Conservation (phyloP, 2,329 filamentous ascomycete species). For the Fusarium euwallaceae region DNA sequence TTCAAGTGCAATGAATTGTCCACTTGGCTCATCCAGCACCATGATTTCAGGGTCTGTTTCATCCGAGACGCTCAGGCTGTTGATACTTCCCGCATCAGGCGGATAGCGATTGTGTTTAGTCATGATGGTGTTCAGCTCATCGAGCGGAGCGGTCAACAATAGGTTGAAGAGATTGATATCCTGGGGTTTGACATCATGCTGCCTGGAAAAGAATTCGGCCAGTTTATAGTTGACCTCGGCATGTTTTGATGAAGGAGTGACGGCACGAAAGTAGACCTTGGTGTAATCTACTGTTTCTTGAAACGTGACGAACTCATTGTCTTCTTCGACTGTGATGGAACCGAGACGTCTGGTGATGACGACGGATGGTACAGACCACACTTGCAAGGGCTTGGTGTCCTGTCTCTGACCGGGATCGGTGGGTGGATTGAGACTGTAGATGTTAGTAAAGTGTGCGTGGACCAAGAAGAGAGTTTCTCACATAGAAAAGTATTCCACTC, state of each 20-base stretch:
- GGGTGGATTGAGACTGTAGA: not conserved
- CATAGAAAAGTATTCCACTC: not conserved
- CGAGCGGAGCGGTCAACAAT: not conserved
- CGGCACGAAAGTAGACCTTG: not conserved
- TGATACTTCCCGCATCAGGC: not conserved
- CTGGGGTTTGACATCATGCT: not conserved
- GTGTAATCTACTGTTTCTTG: not conserved
- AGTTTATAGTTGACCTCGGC: not conserved
- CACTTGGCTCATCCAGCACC: not conserved
- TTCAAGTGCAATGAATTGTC: not conserved
- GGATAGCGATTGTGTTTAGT: not conserved
- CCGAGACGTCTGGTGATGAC: not conserved
- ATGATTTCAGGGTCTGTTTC: not conserved
- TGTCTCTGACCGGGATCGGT: not conserved
- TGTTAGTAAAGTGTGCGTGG: not conserved
- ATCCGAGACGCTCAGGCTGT: not conserved
- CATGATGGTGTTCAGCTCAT: not conserved
- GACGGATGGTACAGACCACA: not conserved
- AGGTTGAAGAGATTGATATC: not conserved
- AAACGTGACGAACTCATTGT: not conserved
- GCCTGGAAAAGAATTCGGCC: not conserved
- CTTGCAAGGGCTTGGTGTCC: not conserved
- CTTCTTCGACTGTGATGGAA: not conserved
- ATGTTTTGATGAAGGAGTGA: not conserved
- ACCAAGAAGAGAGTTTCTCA: not conserved